A percentile compares a stretch with the other conserved stretches of the same genome.
These are phyloP conservation scores for Monosporascus sp. DNA, from an alignment of 2,329 filamentous ascomycete species.

Conservation along the genomic window DNA sequence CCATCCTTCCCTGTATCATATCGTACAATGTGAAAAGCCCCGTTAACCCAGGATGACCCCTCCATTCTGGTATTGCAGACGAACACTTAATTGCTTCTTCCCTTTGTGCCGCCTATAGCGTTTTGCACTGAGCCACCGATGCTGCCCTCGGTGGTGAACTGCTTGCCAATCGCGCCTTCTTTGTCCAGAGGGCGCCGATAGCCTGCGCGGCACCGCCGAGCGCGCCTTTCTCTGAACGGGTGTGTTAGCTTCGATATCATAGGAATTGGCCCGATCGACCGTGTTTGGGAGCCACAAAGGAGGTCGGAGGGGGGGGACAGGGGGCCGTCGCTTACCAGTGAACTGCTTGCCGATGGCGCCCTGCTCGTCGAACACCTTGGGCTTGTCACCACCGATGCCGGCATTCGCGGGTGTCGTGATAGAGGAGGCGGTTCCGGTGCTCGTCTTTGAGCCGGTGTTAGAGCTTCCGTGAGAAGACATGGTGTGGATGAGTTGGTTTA, in stretches of 20 bases:
- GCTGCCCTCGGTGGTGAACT: slow-evolving; percentile 48
- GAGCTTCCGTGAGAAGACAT: slow-evolving; percentile 28
- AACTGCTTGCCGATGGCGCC: slow-evolving; percentile 53
- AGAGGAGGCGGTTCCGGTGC: slow-evolving; percentile 23
- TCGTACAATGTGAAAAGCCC: too few species aligned
- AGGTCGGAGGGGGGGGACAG: background rate
- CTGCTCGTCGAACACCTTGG: slow-evolving; percentile 41
- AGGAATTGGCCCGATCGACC: background rate
- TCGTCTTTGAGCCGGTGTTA: slow-evolving; percentile 24
- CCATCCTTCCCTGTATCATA: slow-evolving; percentile 2
- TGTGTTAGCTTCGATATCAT: background rate
- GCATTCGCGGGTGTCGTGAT: slow-evolving; percentile 27
- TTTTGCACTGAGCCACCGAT: slow-evolving; percentile 51
- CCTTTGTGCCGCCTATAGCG: slow-evolving; percentile 34
- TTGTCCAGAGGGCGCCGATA: slow-evolving; percentile 45
- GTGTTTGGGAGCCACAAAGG: background rate
- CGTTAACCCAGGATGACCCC: too few species aligned
- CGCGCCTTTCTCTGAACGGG: slow-evolving; percentile 35
- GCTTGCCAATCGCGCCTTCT: slow-evolving; percentile 49
- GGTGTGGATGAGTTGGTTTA: background rate
- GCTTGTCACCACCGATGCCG: slow-evolving; percentile 26
- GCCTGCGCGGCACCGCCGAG: slow-evolving; percentile 47
- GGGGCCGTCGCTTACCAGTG: slow-evolving; percentile 33
- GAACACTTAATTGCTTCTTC: slow-evolving; percentile 20
- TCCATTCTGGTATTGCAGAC: too few species aligned